Evolutionary conservation across 192 early-diverging fungal species (phyloP).

Genomic region (Backusella sp.): DNA sequence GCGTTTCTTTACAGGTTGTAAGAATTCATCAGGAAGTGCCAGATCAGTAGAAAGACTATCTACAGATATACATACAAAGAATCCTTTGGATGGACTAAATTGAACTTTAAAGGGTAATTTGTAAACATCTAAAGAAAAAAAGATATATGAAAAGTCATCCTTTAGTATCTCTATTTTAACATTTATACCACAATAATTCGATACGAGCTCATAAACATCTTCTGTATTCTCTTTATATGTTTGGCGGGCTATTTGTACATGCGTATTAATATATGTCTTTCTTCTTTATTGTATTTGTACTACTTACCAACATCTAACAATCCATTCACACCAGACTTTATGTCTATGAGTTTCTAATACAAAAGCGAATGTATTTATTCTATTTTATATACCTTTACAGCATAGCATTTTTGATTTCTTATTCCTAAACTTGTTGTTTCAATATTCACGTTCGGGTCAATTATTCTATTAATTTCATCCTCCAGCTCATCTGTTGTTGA

Average conservation of each 20-base stretch:
- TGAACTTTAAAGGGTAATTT: conserved; percentile 64
- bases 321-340: conserved; percentile 71
- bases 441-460: conserved; percentile 68
- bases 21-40: conserved; percentile 63
- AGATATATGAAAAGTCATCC: background rate
- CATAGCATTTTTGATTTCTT: conserved; percentile 84
- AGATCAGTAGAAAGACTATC: conserved; percentile 40
- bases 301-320: conserved; percentile 80
- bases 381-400: conserved; percentile 58
- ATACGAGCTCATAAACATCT: conserved; percentile 65
- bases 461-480: conserved; percentile 54
- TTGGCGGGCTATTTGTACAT: conserved; percentile 52
- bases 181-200: conserved; percentile 43
- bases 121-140: conserved; percentile 41
- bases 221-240: conserved; percentile 76
- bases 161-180: background rate
- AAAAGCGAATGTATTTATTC: background rate
- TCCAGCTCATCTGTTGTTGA: conserved; percentile 36
- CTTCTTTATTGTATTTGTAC: background rate
- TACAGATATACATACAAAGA: conserved; percentile 48
- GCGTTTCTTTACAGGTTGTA: conserved; percentile 69
- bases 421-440: conserved; percentile 76
- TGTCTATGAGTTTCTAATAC: background rate
- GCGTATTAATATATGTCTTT: background rate
- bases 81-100: conserved; percentile 62